Evolutionary conservation across 1,284 basidiomycete genomes (phyloP), one percentile per base, ranked within the genome.

Genomic region (Omphalotus olearius): DNA sequence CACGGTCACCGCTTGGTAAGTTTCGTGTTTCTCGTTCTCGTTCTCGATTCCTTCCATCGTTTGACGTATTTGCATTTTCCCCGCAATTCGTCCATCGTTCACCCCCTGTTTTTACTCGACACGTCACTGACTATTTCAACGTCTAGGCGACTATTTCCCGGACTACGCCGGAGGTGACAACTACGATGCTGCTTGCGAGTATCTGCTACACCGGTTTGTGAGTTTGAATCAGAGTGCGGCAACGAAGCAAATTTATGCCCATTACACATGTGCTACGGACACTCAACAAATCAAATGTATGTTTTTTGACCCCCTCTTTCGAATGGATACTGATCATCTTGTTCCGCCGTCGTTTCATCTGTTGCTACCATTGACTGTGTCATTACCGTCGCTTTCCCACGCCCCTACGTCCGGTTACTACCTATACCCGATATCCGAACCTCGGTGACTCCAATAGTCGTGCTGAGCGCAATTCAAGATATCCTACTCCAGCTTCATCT

Each of bases 221-320:
- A 82, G 80, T 17, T 76, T 94, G 53, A 94, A 94, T 68, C 91
- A 93, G 71, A 90, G 85, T 60, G 86, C 91, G 0, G 83, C 86
- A 43, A 89, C 85, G 48, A 91, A 91, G 69, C 88, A 91, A 70
- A 91, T 91, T 57, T 91, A 91, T 61, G 90, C 91, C 5, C 90
- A 93, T 62, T 93, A 91, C 68, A 93, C 91, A 5, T 93, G 91
- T 70, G 91, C 91, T 26, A 93, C 90, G 26, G 90, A 93, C 69
- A 93, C 90, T 28, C 85, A 90, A 59, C 91, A 93, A 73, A 91
- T 91, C 66, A 90, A 88, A 69, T 91, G 88, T 91, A 65, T 55
- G 83, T 70, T 14, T 11, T 42, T 7, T 44, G 17, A 42, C 26
- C 35, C 18, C 17, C 30, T 28, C 18, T 11, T 16, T 48, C 16